Base-by-base conservation (phyloP, 1,284 basidiomycete genomes). In the Trichosporon sp. region DNA sequence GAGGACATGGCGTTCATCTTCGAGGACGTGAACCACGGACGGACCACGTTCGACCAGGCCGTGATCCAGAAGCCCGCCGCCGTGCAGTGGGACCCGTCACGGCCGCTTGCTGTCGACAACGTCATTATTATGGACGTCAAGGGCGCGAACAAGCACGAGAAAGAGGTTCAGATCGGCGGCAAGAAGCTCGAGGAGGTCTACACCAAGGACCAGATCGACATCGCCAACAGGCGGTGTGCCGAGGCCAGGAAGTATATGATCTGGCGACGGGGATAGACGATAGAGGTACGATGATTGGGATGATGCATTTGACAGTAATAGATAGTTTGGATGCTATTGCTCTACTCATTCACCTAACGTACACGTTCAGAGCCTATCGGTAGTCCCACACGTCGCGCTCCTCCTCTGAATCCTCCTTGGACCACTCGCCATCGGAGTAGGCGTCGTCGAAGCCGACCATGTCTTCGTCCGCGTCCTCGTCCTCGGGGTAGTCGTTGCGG, bases 21-120 rank as follows among this genome's bases (percentile, higher is more conserved):
- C 77, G 96, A 98, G 78, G 95, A 98, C 79, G 81, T 97, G 14
- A 86, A 92, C 80, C 88, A 91, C 32, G 92, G 93, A 0, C 89
- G 93, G 59, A 92, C 91, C 0, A 86, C 90, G 14, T 84, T 96
- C 43, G 91, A 92, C 0, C 87, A 91, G 72, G 84, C 88, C 6
- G 87, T 94, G 12, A 90, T 91, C n/a, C 84, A 88, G 19, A 78
- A 79, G 69, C 79, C 81, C 1, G 71, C 75, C 26, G 77, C 77
- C 0, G 87, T 92, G n/a, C 87, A 93, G 48, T 97, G 95, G 95
- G 89, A 94, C 77, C 86, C 88, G 14, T 79, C 80, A 1, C 82
- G 84, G 65, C 90, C 91, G 1, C 80, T 96, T 11, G 86, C 87
- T 11, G 84, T 88, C 26, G 90, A 91, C 68, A 97, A 97, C 80